phyloP scores from a whole-genome alignment of 2,329 filamentous ascomycete genomes.

The Stagonosporopsis chrysanthemi region DNA sequence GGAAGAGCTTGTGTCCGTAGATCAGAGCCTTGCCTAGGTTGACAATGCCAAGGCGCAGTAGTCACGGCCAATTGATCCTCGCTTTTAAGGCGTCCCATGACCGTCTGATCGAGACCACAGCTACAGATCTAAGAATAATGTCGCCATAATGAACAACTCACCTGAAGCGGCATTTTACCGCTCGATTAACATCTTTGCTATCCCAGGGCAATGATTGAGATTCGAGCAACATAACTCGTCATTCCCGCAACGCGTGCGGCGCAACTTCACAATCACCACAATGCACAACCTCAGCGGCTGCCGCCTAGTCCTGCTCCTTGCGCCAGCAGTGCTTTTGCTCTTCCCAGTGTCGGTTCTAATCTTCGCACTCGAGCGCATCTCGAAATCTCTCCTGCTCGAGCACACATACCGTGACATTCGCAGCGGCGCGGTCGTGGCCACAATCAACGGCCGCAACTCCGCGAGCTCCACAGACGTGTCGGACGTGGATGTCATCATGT shows the following conservation, averaged over 20 bases:
- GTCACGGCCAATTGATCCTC: not conserved
- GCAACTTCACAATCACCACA: not conserved
- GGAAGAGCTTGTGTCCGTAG: too few relatives aligned
- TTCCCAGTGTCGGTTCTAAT: conserved; percentile 31
- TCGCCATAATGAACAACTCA: not conserved
- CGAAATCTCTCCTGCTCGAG: conserved; percentile 24
- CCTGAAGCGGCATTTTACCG: not conserved
- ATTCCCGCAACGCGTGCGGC: not conserved
- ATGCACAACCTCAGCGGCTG: conserved; percentile 35
- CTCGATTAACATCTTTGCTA: not conserved
- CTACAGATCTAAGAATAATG: not conserved
- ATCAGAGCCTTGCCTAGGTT: too few relatives aligned
- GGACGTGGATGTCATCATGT: conserved; percentile 22
- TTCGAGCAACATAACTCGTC: not conserved
- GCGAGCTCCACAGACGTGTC: conserved; percentile 9
- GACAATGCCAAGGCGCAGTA: not conserved
- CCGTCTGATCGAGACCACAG: not conserved
- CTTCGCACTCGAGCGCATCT: conserved; percentile 39
- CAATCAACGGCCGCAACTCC: conserved; percentile 18
- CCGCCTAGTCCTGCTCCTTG: conserved; percentile 32
- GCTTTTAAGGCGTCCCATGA: conserved; percentile 6
- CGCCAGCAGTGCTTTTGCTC: conserved; percentile 34
- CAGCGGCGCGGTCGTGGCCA: conserved; percentile 22
- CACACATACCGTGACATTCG: conserved; percentile 22
- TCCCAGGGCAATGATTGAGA: not conserved